These are phyloP conservation scores for Perilla frutescens DNA, from an alignment of 257 asterid species.

Conservation along the genomic window DNA sequence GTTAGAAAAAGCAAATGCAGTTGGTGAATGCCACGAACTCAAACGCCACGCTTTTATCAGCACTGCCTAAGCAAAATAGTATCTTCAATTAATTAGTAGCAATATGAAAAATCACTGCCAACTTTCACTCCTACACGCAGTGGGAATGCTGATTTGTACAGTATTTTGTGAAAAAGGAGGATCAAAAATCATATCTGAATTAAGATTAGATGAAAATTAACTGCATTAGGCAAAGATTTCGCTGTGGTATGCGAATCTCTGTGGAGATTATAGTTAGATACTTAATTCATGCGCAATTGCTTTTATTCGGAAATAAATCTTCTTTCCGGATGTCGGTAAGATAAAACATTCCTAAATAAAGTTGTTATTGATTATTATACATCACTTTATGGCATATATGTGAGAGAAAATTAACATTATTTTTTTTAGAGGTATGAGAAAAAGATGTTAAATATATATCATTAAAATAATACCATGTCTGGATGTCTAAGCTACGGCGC, in stretches of 20 bases:
- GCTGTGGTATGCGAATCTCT: not conserved
- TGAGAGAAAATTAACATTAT: too few species aligned
- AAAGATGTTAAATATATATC: too few species aligned
- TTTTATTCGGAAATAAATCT: not conserved
- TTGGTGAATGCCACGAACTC: slow-evolving; percentile 31
- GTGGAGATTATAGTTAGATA: too few species aligned
- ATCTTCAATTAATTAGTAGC: not conserved
- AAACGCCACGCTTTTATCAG: not conserved
- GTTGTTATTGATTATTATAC: not conserved
- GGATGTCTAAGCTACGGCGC: too few species aligned
- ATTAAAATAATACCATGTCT: too few species aligned
- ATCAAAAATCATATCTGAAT: not conserved
- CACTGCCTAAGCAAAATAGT: too few species aligned
- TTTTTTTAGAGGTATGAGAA: too few species aligned
- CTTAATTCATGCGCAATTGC: not conserved
- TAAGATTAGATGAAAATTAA: too few species aligned
- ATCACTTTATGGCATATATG: not conserved
- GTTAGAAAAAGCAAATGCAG: not conserved
- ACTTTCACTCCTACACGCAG: slow-evolving; percentile 12
- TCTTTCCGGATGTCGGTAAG: not conserved
- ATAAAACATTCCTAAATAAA: not conserved
- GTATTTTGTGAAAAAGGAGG: not conserved
- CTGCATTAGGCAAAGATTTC: not conserved
- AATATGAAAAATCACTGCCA: not conserved
- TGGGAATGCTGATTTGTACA: not conserved